Percentiles rank a stretch among this genome's conserved stretches.
Evolutionary conservation across 345 rosid genomes (phyloP).

Genomic region (Aquilaria yunnanensis): DNA sequence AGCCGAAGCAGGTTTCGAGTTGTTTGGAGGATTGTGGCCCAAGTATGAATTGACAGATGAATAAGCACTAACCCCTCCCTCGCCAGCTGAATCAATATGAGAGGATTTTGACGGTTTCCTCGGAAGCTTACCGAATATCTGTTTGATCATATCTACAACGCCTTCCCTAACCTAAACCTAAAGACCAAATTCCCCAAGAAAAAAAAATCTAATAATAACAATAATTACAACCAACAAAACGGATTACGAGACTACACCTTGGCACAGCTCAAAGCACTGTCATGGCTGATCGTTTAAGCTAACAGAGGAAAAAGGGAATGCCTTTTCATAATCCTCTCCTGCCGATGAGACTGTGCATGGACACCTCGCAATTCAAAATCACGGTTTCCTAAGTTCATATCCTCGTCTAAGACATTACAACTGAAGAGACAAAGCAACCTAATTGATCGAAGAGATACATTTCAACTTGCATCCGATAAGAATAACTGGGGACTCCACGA

Average conservation of each 20-base stretch:
- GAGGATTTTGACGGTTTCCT: conserved; percentile 64
- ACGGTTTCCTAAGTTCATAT: background rate
- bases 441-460: background rate
- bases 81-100: conserved; percentile 39
- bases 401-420: background rate
- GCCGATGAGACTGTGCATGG: background rate
- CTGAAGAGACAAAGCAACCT: background rate
- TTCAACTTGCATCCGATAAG: conserved; percentile 24
- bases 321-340: background rate
- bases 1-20: conserved; percentile 24
- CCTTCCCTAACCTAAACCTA: conserved; percentile 8
- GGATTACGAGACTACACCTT: conserved; percentile 2
- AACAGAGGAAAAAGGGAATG: conserved; percentile 1
- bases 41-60: conserved; percentile 29
- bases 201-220: conserved; percentile 3
- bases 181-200: conserved; percentile 8
- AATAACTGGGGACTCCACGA: conserved; percentile 20
- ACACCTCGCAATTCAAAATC: conserved; percentile 5
- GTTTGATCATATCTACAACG: conserved; percentile 59
- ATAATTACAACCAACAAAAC: too few relatives aligned
- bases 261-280: conserved; percentile 18
- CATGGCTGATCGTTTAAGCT: conserved; percentile 6
- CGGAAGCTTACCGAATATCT: conserved; percentile 72
- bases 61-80: conserved; percentile 32
- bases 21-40: conserved; percentile 34